Percentiles rank a stretch among this genome's conserved stretches.
Evolutionary conservation across 148 eudicot species (phyloP).

Genomic region (Mesembryanthemum crystallinum): DNA sequence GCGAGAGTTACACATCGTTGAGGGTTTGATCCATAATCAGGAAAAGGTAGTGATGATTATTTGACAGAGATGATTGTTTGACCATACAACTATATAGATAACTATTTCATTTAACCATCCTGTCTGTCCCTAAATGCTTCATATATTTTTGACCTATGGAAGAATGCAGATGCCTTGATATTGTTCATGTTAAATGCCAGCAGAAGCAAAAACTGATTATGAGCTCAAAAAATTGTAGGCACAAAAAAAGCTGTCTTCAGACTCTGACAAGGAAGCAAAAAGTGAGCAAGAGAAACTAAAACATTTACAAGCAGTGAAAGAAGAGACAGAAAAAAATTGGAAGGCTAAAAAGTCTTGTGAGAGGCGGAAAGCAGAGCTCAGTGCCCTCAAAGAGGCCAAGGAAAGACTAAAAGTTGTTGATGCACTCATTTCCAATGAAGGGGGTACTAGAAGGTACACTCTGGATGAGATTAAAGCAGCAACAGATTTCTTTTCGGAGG

Average conservation of each 20-base stretch:
- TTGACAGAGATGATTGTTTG: not conserved
- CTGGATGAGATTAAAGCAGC: slow-evolving; percentile 55
- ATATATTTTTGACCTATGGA: not conserved
- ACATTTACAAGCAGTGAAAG: slow-evolving; percentile 53
- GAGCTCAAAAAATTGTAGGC: slow-evolving; percentile 40
- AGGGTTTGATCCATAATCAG: slow-evolving; percentile 57
- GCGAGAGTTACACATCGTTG: slow-evolving; percentile 48
- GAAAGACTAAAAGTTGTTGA: slow-evolving; percentile 55
- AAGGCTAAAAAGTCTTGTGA: slow-evolving; percentile 54
- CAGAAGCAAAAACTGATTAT: not conserved
- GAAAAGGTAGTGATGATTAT: slow-evolving; percentile 45
- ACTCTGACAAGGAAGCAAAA: slow-evolving; percentile 48
- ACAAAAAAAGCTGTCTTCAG: slow-evolving; percentile 46
- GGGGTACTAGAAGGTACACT: slow-evolving; percentile 52
- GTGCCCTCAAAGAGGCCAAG: slow-evolving; percentile 44
- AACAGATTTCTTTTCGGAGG: slow-evolving; percentile 52
- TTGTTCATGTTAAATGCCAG: not conserved
- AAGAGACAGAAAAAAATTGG: slow-evolving; percentile 44
- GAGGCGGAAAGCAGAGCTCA: slow-evolving; percentile 58
- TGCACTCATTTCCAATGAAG: slow-evolving; percentile 51
- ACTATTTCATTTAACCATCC: not conserved
- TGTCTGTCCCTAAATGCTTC: not conserved
- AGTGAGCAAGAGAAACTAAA: slow-evolving; percentile 52
- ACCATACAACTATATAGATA: not conserved
- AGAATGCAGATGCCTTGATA: not conserved